Evolutionary conservation across 2,329 filamentous ascomycete genomes (phyloP).

Genomic region (Aureobasidium sp.): DNA sequence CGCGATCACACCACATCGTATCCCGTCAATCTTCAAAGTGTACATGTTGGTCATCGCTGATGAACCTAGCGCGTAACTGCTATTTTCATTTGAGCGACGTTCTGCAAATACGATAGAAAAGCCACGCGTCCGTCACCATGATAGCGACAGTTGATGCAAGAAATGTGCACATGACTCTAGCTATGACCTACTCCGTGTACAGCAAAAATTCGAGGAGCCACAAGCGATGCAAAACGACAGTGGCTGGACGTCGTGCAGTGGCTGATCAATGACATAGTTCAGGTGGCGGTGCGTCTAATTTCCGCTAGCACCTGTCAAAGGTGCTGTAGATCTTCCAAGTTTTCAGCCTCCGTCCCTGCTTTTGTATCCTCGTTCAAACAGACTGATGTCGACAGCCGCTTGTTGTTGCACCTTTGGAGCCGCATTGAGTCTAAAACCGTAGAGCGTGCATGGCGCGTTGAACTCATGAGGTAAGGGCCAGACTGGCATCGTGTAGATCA

Average conservation of each 20-base stretch:
- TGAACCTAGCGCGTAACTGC: background rate
- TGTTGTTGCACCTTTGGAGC: background rate
- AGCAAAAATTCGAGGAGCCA: background rate
- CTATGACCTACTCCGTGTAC: background rate
- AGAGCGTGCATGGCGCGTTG: background rate
- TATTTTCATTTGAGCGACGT: background rate
- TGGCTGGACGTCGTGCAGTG: background rate
- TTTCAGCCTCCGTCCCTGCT: constrained; percentile 3
- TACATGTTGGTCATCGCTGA: background rate
- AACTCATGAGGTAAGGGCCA: background rate
- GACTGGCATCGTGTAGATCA: background rate
- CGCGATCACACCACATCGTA: background rate
- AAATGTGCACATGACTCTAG: background rate
- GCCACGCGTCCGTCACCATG: background rate
- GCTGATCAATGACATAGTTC: constrained; percentile 4
- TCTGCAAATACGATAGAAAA: background rate
- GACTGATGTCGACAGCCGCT: background rate
- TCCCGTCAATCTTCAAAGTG: background rate
- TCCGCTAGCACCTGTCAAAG: constrained; percentile 11
- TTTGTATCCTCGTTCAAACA: background rate
- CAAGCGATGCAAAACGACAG: background rate
- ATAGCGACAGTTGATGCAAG: background rate
- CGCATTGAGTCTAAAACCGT: background rate
- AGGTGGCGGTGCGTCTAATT: background rate
- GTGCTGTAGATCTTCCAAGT: constrained; percentile 11